Conservation (phyloP, 164 flowering plant species). For the Liriodendron chinense region DNA sequence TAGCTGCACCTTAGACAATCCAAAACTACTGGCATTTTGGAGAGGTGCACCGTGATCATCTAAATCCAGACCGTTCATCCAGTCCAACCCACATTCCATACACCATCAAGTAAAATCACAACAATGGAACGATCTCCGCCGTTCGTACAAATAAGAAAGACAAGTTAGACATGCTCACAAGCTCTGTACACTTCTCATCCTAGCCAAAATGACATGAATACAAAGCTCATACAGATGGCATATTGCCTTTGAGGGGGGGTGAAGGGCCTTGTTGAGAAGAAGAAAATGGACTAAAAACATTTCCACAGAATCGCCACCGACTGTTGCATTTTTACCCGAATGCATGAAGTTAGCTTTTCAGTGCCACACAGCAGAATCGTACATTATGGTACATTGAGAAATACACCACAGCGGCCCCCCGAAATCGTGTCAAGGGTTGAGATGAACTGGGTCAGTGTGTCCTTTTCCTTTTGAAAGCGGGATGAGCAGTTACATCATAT, state of each 20-base stretch:
- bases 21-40: no score
- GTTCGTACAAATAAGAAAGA: background rate
- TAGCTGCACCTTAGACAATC: background rate
- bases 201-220: background rate
- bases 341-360: background rate
- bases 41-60: background rate
- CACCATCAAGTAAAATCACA: background rate
- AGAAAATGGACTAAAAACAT: no score
- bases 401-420: background rate
- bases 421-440: background rate
- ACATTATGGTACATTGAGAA: background rate
- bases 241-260: background rate
- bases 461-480: constrained; percentile 62
- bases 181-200: background rate
- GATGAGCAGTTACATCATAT: constrained; percentile 35
- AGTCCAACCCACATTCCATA: background rate
- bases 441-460: constrained; percentile 23
- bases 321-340: background rate
- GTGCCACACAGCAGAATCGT: background rate
- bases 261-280: background rate
- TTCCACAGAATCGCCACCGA: background rate
- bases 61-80: background rate
- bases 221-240: background rate
- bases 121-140: background rate
- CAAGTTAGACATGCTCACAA: background rate